Evolutionary conservation across 2,329 filamentous ascomycete species (phyloP).

Genomic region (Monosporascus ibericus): DNA sequence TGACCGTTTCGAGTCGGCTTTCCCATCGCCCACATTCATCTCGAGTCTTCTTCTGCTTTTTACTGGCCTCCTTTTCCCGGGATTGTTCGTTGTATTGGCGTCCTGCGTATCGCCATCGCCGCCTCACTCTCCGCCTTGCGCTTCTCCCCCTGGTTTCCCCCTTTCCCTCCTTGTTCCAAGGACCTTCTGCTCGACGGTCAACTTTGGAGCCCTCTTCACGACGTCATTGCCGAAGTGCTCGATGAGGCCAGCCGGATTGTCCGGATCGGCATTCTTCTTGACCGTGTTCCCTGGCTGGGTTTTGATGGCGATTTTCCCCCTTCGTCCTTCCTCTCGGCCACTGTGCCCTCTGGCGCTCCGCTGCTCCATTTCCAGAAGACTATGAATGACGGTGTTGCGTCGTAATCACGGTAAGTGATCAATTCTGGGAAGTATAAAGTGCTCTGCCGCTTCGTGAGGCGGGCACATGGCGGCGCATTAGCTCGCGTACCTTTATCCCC

Average conservation of each 20-base stretch:
- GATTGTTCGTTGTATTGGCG: conserved; percentile 13
- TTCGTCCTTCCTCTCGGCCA: conserved; percentile 54
- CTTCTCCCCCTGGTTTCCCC: conserved; percentile 17
- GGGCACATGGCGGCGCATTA: not conserved
- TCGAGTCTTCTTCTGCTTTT: conserved; percentile 18
- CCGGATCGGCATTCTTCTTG: conserved; percentile 54
- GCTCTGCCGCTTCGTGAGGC: not conserved
- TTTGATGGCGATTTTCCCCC: conserved; percentile 55
- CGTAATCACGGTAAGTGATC: not conserved
- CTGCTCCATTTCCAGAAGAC: conserved; percentile 59
- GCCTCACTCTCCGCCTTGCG: conserved; percentile 14
- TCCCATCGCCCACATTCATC: conserved; percentile 3
- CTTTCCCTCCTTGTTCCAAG: conserved; percentile 17
- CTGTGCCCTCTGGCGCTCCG: conserved; percentile 49
- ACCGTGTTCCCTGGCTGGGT: conserved; percentile 58
- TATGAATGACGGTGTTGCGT: conserved; percentile 20
- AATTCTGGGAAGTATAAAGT: not conserved
- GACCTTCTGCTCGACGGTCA: conserved; percentile 46
- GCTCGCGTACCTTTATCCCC: conserved; percentile 20
- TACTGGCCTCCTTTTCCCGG: conserved; percentile 22
- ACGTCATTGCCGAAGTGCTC: conserved; percentile 57
- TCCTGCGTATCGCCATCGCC: conserved; percentile 25
- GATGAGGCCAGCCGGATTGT: conserved; percentile 56
- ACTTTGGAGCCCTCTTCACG: conserved; percentile 56
- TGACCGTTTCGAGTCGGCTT: too few species aligned